phyloP scores from a whole-genome alignment of 2,329 filamentous ascomycete genomes.

The Aureobasidium leucospermi region DNA sequence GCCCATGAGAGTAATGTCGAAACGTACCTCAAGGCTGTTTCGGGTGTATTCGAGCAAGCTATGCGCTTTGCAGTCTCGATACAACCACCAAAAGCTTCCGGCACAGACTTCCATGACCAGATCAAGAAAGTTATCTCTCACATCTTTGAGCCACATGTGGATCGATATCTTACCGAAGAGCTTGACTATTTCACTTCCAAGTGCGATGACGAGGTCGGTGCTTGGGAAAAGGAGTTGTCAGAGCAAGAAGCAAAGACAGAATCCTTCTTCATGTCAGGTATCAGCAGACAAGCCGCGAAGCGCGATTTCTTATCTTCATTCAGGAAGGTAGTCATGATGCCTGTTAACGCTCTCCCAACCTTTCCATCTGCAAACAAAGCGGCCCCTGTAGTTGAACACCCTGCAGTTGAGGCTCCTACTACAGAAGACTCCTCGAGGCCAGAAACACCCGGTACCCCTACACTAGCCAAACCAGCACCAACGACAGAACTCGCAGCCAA shows the following conservation, averaged over 20 bases:
- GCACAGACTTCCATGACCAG: conserved; percentile 54
- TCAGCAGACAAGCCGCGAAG: conserved; percentile 91
- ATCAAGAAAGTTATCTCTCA: conserved; percentile 60
- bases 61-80: conserved; percentile 69
- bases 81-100: conserved; percentile 56
- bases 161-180: conserved; percentile 87
- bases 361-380: conserved; percentile 45
- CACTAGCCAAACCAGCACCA: conserved; percentile 55
- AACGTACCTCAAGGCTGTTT: conserved; percentile 77
- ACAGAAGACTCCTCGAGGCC: conserved; percentile 20
- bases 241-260: conserved; percentile 88
- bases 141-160: conserved; percentile 88
- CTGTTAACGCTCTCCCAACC: conserved; percentile 78
- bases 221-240: conserved; percentile 86
- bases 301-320: conserved; percentile 94
- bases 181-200: conserved; percentile 73
- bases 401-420: conserved; percentile 21
- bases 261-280: conserved; percentile 91
- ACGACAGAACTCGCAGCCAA: conserved; percentile 92
- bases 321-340: conserved; percentile 99
- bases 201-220: conserved; percentile 67
- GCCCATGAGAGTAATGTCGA: conserved; percentile 67
- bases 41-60: conserved; percentile 80
- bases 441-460: conserved; percentile 26
- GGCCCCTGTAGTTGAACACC: conserved; percentile 15